These are phyloP conservation scores for Quercus berberidifolia DNA, from an alignment of 306 rosid species.

Conservation along the genomic window DNA sequence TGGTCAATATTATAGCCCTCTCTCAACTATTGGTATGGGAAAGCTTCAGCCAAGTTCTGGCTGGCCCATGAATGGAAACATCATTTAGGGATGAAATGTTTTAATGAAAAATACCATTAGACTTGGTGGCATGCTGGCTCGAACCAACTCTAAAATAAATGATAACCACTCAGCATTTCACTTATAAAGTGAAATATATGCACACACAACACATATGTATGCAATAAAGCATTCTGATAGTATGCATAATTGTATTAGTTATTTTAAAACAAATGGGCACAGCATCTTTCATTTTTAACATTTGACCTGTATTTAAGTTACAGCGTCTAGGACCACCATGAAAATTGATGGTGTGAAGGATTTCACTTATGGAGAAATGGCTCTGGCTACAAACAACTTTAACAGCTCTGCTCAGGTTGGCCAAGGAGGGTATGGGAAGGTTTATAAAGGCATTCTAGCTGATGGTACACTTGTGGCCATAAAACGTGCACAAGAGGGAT, in stretches of 20 bases:
- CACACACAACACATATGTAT: constrained; percentile 1
- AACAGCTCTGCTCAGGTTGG: constrained; percentile 58
- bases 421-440: constrained; percentile 85
- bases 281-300: constrained; percentile 11
- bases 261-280: too few species aligned
- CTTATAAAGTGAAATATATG: not conserved
- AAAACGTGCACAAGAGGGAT: constrained; percentile 83
- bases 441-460: constrained; percentile 60
- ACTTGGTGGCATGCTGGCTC: not conserved
- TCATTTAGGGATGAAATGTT: too few species aligned
- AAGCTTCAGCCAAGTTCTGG: too few species aligned
- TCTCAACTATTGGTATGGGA: too few species aligned
- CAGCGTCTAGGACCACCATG: constrained; percentile 52
- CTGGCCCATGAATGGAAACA: too few species aligned
- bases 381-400: constrained; percentile 63
- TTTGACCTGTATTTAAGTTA: constrained; percentile 10
- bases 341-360: constrained; percentile 67
- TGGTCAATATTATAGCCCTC: too few species aligned
- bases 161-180: not conserved
- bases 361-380: constrained; percentile 58
- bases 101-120: not conserved
- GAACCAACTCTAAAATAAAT: not conserved
- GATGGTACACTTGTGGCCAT: constrained; percentile 68
- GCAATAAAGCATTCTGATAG: not conserved
- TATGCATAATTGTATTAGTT: not conserved